Conservation (phyloP, 139 green algal species). For the Desmodesmus armatus region DNA sequence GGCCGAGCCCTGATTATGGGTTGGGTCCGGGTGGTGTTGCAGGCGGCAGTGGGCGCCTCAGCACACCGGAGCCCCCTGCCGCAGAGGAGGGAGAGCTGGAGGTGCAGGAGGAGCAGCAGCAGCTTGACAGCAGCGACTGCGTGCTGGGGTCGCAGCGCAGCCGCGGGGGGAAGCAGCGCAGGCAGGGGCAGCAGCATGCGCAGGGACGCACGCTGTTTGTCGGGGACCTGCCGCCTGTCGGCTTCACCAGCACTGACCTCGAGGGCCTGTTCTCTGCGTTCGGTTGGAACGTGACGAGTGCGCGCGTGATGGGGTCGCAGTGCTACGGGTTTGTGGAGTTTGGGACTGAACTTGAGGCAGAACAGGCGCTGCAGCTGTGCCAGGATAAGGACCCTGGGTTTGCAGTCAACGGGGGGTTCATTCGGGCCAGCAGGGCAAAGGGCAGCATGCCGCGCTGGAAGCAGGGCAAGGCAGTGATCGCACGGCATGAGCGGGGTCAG, state of each 20-base stretch:
- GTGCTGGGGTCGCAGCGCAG: background rate
- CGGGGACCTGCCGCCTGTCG: conserved; percentile 59
- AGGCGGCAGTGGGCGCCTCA: background rate
- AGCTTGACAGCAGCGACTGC: too few species aligned
- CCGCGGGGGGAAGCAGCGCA: background rate
- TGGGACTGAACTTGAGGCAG: conserved; percentile 34
- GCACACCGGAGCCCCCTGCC: too few species aligned
- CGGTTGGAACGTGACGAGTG: conserved; percentile 27
- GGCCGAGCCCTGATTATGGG: conserved; percentile 20
- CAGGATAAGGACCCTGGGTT: conserved; percentile 44
- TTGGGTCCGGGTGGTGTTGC: background rate
- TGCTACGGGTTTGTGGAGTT: conserved; percentile 72
- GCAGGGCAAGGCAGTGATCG: conserved; percentile 37
- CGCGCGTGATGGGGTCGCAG: conserved; percentile 54
- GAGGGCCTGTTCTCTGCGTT: conserved; percentile 51
- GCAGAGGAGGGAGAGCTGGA: too few species aligned
- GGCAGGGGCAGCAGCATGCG: background rate
- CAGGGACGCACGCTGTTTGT: conserved; percentile 59
- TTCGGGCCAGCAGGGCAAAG: conserved; percentile 58
- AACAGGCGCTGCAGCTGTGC: conserved; percentile 42
- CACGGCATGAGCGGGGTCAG: background rate
- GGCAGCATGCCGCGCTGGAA: conserved; percentile 58
- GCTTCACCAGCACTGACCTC: conserved; percentile 52
- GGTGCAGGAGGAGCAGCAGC: too few species aligned
- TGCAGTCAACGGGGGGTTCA: conserved; percentile 40